Evolutionary conservation across 768 basidiomycete genomes (phyloP).

Genomic region (Suillus decipiens): DNA sequence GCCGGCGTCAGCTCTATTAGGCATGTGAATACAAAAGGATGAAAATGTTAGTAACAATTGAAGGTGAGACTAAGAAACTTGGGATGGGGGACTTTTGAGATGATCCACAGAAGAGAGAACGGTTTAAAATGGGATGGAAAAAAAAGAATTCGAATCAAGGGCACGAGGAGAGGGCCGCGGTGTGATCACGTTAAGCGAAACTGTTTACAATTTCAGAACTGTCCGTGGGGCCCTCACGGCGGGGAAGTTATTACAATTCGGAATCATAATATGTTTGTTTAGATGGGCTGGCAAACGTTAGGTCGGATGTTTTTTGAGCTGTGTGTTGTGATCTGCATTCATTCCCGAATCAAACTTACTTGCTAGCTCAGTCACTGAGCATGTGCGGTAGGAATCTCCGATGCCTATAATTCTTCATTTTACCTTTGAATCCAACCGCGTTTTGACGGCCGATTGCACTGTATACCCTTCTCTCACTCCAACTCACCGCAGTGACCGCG

Average conservation of each 20-base stretch:
- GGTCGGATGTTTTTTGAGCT: neutral
- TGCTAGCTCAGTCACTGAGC: slow-evolving; percentile 32
- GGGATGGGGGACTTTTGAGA: slow-evolving; percentile 21
- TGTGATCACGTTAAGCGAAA: slow-evolving; percentile 41
- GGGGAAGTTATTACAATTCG: slow-evolving; percentile 15
- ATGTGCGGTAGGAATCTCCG: slow-evolving; percentile 1
- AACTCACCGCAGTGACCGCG: slow-evolving; percentile 49
- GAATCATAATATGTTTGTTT: slow-evolving; percentile 14
- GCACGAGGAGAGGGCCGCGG: slow-evolving; percentile 61
- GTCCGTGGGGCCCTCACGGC: slow-evolving; percentile 26
- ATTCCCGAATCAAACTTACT: slow-evolving; percentile 27
- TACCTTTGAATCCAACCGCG: slow-evolving; percentile 11
- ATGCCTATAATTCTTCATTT: slow-evolving; percentile 18
- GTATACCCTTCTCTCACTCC: slow-evolving; percentile 32
- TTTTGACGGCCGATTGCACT: slow-evolving; percentile 19
- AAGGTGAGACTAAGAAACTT: neutral
- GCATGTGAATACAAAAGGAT: slow-evolving; percentile 25
- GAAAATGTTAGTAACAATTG: too few species aligned
- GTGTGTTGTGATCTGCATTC: slow-evolving; percentile 40
- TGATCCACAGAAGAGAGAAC: slow-evolving; percentile 21
- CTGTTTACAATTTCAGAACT: slow-evolving; percentile 38
- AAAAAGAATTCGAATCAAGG: slow-evolving; percentile 64
- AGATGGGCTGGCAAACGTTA: slow-evolving; percentile 8
- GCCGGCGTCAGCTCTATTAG: slow-evolving; percentile 30
- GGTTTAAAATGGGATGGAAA: slow-evolving; percentile 64